A percentile compares a stretch with the other conserved stretches of the same genome.
These are phyloP conservation scores for Adansonia rubrostipa DNA, from an alignment of 441 rosid genomes.

Conservation along the genomic window DNA sequence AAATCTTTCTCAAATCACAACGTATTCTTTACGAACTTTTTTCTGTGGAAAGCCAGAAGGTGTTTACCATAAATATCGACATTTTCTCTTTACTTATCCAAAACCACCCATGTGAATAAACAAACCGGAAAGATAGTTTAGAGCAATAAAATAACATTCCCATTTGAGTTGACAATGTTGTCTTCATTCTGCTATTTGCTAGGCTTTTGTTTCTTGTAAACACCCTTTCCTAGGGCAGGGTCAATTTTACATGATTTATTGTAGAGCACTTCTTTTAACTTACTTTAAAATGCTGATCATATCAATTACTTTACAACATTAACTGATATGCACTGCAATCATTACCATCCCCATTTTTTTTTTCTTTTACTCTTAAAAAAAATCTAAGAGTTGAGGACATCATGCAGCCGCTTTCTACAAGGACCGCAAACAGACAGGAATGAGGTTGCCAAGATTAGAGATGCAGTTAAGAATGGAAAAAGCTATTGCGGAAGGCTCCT, in stretches of 20 bases:
- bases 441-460: conserved; percentile 77
- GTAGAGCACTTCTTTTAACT: neutral
- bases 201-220: neutral
- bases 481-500: conserved; percentile 89
- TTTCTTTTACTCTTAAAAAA: neutral
- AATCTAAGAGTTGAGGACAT: too few species aligned
- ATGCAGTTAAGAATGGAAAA: conserved; percentile 65
- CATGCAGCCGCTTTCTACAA: conserved; percentile 88
- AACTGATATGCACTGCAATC: neutral
- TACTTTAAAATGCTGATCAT: neutral
- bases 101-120: neutral
- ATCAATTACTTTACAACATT: neutral
- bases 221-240: neutral
- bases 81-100: neutral
- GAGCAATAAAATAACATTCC: neutral
- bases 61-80: neutral
- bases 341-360: neutral
- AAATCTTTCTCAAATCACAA: neutral
- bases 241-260: neutral
- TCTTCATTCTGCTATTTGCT: neutral
- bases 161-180: neutral
- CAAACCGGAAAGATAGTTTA: neutral
- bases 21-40: neutral
- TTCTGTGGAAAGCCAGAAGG: neutral
- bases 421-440: conserved; percentile 78